phyloP scores from a whole-genome alignment of 1,139 yeast species.

The Debaryomyces subglobosus region DNA sequence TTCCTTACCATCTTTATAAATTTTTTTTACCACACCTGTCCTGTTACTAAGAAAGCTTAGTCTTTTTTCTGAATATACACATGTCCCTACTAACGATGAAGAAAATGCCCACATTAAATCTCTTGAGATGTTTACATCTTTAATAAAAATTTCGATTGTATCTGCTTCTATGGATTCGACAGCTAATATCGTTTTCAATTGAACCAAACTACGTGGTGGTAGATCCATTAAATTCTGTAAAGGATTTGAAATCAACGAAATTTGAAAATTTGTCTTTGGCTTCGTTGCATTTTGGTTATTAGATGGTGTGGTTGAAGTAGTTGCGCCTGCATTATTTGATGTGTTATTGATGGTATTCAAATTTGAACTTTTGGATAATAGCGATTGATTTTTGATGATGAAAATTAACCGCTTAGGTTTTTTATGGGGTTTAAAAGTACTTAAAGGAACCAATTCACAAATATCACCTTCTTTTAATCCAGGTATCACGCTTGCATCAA shows the following conservation, averaged over 20 bases:
- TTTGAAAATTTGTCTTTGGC: conserved; percentile 28
- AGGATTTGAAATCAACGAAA: conserved; percentile 67
- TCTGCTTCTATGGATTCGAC: conserved; percentile 65
- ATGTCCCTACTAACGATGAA: conserved; percentile 58
- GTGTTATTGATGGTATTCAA: not conserved
- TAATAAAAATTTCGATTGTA: conserved; percentile 76
- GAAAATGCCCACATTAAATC: conserved; percentile 95
- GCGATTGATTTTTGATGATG: conserved; percentile 19
- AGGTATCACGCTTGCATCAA: conserved; percentile 61
- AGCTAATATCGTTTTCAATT: conserved; percentile 45
- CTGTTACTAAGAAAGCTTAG: conserved; percentile 62
- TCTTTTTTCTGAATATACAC: conserved; percentile 70
- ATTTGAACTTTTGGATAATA: conserved; percentile 1
- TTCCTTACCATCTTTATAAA: conserved; percentile 72
- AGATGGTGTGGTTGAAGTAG: conserved; percentile 1
- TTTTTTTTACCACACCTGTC: conserved; percentile 62
- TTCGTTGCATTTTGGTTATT: conserved; percentile 10
- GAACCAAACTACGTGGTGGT: conserved; percentile 66
- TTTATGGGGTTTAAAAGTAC: conserved; percentile 10
- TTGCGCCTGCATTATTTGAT: not conserved
- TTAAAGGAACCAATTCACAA: conserved; percentile 59
- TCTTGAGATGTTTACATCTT: conserved; percentile 79
- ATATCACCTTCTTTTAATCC: conserved; percentile 69
- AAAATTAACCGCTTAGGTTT: conserved; percentile 29
- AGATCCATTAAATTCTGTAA: conserved; percentile 65